These are phyloP conservation scores for Salvia rosmarinus DNA, from an alignment of 257 asterid species.

Conservation along the genomic window DNA sequence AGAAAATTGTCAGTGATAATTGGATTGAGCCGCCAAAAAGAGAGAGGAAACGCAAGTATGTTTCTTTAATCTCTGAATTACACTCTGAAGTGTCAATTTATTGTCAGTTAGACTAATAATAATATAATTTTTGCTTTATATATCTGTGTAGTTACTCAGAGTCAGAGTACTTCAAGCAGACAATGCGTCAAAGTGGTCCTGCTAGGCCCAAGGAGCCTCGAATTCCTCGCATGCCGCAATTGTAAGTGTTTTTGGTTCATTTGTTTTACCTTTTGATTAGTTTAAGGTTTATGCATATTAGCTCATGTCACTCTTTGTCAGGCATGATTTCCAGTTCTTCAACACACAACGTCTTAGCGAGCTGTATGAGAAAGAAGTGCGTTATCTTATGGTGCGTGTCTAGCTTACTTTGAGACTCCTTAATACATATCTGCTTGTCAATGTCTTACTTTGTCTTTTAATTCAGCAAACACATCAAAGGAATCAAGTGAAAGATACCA, in stretches of 20 bases:
- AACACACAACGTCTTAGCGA: slow-evolving; percentile 98
- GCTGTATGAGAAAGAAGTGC: slow-evolving; percentile 98
- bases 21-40: slow-evolving; percentile 95
- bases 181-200: slow-evolving; percentile 99
- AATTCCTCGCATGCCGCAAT: slow-evolving; percentile 99
- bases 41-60: slow-evolving; percentile 98
- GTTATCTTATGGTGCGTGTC: slow-evolving; percentile 84
- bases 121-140: not conserved
- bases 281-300: slow-evolving; percentile 27
- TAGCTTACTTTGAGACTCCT: slow-evolving; percentile 16
- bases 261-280: not conserved
- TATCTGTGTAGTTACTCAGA: slow-evolving; percentile 78
- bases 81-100: not conserved
- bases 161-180: slow-evolving; percentile 97
- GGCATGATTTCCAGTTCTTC: slow-evolving; percentile 99
- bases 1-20: slow-evolving; percentile 90
- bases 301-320: slow-evolving; percentile 40
- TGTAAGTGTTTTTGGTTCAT: slow-evolving; percentile 54
- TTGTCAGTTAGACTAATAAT: slow-evolving; percentile 16
- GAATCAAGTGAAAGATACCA: slow-evolving; percentile 86
- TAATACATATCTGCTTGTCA: slow-evolving; percentile 20
- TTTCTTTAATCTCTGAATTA: slow-evolving; percentile 27
- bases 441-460: slow-evolving; percentile 29
- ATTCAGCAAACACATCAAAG: slow-evolving; percentile 76
- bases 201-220: slow-evolving; percentile 95